Base-by-base conservation (phyloP, 2,329 filamentous ascomycete species). In the Arthrinium phaeospermum region DNA sequence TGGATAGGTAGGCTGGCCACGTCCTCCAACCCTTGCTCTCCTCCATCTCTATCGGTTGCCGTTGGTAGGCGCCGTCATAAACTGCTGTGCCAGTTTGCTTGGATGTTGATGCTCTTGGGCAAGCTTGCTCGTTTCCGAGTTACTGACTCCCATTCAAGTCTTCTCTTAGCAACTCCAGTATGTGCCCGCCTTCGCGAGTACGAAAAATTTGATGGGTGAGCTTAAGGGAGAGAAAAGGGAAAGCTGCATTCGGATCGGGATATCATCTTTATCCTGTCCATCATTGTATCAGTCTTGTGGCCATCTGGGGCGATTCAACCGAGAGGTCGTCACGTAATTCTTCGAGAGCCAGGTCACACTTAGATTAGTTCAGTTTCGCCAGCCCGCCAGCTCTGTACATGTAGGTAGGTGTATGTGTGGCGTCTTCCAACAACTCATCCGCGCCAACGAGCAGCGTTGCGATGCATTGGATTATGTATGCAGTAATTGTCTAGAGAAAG, bases 41-140 rank as follows among this genome's bases (percentile, higher is more conserved):
- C 87, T 0, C 84, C 87, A 64, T 37, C 37, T 37, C 37, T 37
- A 10, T 10, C 8, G 68, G 69, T 51, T 27, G 71, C 5, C 79
- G 14, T 78, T 76, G 3, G 80, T 75, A n/a, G 82, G 75, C 12
- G 84, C 85, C 70, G 85, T 90, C 89, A 30, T 30, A 30, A 30
- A 30, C 27, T 4, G 27, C 27, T 30, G 27, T 30, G 27, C 27
- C 27, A 30, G 27, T 30, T 30, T n/a, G 72, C 74, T 24, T 74
- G 74, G 13, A 76, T 76, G 16, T 83, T 83, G 16, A 82, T 82
- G 64, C 85, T 87, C 80, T 90, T 90, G 37, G 70, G 83, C 86
- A 8, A 99, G 91, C 82, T 94, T 96, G 37, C 96, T 96, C 85
- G 96, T 93, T 83, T 99, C 96, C 10, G 95, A 94, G 71, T 99